Conservation (phyloP, 495 filamentous ascomycete species). For the Xylaria flabelliformis region DNA sequence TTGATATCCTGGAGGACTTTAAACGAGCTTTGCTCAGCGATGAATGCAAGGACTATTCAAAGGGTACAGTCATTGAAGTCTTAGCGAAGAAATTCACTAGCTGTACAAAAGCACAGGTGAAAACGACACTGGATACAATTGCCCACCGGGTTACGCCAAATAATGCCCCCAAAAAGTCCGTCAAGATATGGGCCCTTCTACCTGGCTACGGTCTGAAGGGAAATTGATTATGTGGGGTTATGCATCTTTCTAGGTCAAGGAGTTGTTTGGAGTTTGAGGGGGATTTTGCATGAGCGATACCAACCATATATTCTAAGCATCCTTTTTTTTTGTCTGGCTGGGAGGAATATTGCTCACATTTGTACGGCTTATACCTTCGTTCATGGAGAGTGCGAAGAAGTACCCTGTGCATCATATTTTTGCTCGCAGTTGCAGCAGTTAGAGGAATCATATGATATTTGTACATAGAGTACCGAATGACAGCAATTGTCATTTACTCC, state of each 20-base stretch:
- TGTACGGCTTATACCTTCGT: not conserved
- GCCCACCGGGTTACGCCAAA: constrained; percentile 63
- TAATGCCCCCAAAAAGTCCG: constrained; percentile 52
- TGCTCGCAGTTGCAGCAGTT: not conserved
- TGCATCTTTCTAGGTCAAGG: not conserved
- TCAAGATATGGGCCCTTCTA: constrained; percentile 37
- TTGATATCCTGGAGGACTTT: constrained; percentile 73
- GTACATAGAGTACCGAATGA: constrained; percentile 4
- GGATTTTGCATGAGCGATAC: constrained; percentile 16
- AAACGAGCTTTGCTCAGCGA: constrained; percentile 69
- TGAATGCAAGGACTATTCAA: constrained; percentile 63
- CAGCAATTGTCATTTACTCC: not conserved
- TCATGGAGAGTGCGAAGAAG: not conserved
- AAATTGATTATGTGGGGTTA: constrained; percentile 8
- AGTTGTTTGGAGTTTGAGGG: constrained; percentile 15
- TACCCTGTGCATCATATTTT: constrained; percentile 3
- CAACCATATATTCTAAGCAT: constrained; percentile 6
- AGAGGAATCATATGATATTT: not conserved
- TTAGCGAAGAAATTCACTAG: constrained; percentile 77
- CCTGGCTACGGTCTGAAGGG: constrained; percentile 3
- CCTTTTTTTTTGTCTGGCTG: not conserved
- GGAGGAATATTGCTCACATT: not conserved
- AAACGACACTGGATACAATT: constrained; percentile 70
- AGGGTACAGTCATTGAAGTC: constrained; percentile 75
- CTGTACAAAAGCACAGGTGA: constrained; percentile 72